Conservation (phyloP, 2,329 filamentous ascomycete genomes). For the Stagonosporopsis chrysanthemi region DNA sequence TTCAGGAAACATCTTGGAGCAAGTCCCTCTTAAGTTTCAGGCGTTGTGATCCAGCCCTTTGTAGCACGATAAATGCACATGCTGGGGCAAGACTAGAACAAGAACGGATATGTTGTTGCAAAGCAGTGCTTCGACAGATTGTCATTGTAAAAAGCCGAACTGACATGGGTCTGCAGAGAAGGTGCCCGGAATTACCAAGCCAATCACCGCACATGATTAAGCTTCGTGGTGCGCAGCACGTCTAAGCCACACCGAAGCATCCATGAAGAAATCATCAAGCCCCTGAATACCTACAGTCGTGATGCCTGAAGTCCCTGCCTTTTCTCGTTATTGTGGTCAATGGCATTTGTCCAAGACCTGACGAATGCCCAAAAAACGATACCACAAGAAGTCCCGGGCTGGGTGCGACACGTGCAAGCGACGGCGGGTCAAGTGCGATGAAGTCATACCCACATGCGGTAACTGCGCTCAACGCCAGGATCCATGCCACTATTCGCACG, state of each 20-base stretch:
- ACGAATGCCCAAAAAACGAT: constrained; percentile 13
- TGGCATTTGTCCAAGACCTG: not conserved
- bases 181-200: not conserved
- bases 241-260: constrained; percentile 5
- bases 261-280: not conserved
- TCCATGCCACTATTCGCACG: constrained; percentile 11
- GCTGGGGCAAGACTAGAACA: not conserved
- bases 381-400: constrained; percentile 22
- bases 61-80: not conserved
- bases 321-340: not conserved
- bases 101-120: not conserved
- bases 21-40: not conserved
- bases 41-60: not conserved
- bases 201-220: not conserved
- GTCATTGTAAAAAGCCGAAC: not conserved
- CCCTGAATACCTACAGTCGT: not conserved
- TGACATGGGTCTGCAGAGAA: not conserved
- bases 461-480: constrained; percentile 18
- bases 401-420: constrained; percentile 23
- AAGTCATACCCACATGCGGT: constrained; percentile 5
- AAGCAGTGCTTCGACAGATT: not conserved
- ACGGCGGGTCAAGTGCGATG: constrained; percentile 25
- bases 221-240: not conserved
- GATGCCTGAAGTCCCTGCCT: not conserved
- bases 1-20: not conserved